Conservation (phyloP, 176 grass and related monocot species). For the Lolium rigidum region DNA sequence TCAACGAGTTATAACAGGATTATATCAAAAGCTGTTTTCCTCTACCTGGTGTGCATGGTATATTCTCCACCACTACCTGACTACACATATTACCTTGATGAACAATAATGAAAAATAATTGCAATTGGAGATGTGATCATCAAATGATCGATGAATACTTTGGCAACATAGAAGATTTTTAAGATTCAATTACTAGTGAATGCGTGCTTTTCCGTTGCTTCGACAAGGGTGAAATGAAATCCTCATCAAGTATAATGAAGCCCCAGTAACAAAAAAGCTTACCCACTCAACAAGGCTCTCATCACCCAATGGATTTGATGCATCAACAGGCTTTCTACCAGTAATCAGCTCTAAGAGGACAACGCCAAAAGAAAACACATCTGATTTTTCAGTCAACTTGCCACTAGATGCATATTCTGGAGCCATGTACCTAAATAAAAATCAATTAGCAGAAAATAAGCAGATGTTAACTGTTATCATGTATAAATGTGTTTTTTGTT, state of each 20-base stretch:
- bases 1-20: neutral
- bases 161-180: neutral
- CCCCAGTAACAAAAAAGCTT: slow-evolving; percentile 35
- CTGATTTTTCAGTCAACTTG: slow-evolving; percentile 95
- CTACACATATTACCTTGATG: neutral
- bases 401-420: slow-evolving; percentile 96
- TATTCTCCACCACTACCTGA: neutral
- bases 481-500: neutral
- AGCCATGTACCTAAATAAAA: slow-evolving; percentile 73
- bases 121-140: neutral
- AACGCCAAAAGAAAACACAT: slow-evolving; percentile 97
- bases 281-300: slow-evolving; percentile 99
- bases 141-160: neutral
- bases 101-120: neutral
- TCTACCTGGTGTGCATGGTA: neutral
- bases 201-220: neutral
- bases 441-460: slow-evolving; percentile 26
- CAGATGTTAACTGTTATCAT: neutral
- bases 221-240: neutral
- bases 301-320: slow-evolving; percentile 78
- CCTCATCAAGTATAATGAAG: neutral
- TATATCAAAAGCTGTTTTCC: slow-evolving; percentile 3
- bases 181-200: neutral
- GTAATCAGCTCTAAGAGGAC: slow-evolving; percentile 96
- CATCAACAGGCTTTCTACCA: slow-evolving; percentile 87